Base-by-base conservation (phyloP, 805 yeast genomes). In the Teunomyces funiuensis region DNA sequence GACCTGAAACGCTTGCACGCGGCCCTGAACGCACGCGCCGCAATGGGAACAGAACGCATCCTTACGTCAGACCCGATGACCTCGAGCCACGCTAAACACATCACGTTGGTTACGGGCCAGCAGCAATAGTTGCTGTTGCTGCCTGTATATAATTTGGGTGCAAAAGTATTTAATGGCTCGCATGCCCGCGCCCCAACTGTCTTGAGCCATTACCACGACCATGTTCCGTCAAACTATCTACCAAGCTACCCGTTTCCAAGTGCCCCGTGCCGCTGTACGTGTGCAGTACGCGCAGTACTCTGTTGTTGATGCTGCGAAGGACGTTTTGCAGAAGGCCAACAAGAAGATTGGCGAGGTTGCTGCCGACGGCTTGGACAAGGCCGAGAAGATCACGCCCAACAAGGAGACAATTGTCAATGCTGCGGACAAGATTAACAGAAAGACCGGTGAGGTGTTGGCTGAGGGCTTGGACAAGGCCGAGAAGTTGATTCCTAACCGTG, bases 281-380 rank as follows among this genome's bases (percentile, higher is more conserved):
- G 25, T 7, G 10, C 25, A 22, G 9, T 22, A 11, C 25, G 36
- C n/a, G 4, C 18, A 30, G 22, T 30, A 30, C 18, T 30, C 37
- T 23, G 16, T 27, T 25, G 51, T 66, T 10, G 69, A 60, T 36
- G 42, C 61, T 10, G 69, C 71, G 16, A 67, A 67, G 52, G 65
- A 63, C n/a, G 62, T 57, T 5, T 57, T 64, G 34, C 18, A 7
- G 33, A 43, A 51, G 23, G 62, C 56, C 28, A 60, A 60, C 49
- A 59, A 61, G 43, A 69, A 65, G 51, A 64, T 68, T n/a, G 75
- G 74, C 6, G 60, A 69, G 44, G 61, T 59, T 6, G 57, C 66
- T 13, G 74, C 74, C n/a, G 60, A 57, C 15, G 69, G 72, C 2
- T 53, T 70, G 42, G 71, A 69, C 27, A 62, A 57, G 30, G 69